A percentile compares a stretch with the other conserved stretches of the same genome.
Evolutionary conservation across 768 basidiomycete genomes (phyloP).

Genomic region (Boletus barrowsii): DNA sequence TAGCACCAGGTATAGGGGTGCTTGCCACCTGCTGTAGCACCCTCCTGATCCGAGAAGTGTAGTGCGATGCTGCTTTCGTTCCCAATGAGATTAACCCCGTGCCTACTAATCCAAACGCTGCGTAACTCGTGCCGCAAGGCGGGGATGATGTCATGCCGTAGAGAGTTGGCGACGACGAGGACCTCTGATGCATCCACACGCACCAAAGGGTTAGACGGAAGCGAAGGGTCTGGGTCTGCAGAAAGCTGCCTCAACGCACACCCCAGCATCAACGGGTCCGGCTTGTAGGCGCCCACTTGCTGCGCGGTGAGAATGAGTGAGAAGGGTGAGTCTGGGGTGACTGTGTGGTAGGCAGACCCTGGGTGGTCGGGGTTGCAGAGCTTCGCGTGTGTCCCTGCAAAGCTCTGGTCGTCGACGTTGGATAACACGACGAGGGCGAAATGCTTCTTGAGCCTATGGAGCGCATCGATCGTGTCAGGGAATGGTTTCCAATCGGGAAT

Average conservation of each 20-base stretch:
- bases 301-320: conserved; percentile 68
- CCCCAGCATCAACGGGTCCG: conserved; percentile 44
- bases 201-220: conserved; percentile 19
- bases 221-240: conserved; percentile 10
- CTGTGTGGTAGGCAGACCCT: conserved; percentile 38
- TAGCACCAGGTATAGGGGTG: conserved; percentile 51
- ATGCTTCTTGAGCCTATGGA: conserved; percentile 54
- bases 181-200: conserved; percentile 41
- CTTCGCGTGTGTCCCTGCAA: conserved; percentile 54
- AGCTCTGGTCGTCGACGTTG: conserved; percentile 68
- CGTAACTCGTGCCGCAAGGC: conserved; percentile 53
- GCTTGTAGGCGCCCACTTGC: conserved; percentile 73
- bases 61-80: conserved; percentile 35
- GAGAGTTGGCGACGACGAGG: conserved; percentile 65
- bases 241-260: conserved; percentile 27
- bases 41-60: conserved; percentile 28
- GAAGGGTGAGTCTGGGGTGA: conserved; percentile 53
- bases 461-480: conserved; percentile 60
- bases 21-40: conserved; percentile 15
- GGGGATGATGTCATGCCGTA: conserved; percentile 64
- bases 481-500: conserved; percentile 64
- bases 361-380: conserved; percentile 32
- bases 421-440: conserved; percentile 73
- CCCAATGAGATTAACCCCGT: conserved; percentile 23
- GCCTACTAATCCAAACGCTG: conserved; percentile 66